phyloP scores from a whole-genome alignment of 768 basidiomycete species.

The Phaffia tasmanica region DNA sequence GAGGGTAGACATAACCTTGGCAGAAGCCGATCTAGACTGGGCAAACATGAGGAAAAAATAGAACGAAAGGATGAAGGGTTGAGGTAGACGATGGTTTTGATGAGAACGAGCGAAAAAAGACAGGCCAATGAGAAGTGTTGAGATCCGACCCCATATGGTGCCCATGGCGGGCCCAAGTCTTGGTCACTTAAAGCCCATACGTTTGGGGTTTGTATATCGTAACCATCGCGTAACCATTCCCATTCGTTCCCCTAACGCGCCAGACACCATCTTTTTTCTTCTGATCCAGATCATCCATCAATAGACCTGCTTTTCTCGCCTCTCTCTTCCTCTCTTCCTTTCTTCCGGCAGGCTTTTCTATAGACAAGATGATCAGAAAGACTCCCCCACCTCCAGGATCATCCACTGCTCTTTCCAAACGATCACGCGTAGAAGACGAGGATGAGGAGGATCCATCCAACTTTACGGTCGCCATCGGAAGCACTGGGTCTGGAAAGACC shows the following conservation, averaged over 20 bases:
- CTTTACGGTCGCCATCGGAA: constrained; percentile 37
- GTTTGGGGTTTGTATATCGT: too few species aligned
- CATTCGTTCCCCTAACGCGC: background rate
- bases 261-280: background rate
- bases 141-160: background rate
- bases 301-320: too few species aligned
- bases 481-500: constrained; percentile 30
- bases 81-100: background rate
- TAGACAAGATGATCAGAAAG: constrained; percentile 21
- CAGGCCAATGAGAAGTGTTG: background rate
- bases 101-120: background rate
- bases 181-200: too few species aligned
- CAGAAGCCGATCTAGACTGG: background rate
- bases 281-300: background rate
- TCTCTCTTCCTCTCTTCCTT: background rate
- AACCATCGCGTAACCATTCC: too few species aligned
- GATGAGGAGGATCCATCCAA: constrained; percentile 33
- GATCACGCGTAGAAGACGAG: constrained; percentile 28
- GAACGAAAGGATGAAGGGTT: background rate
- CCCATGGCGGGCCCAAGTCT: too few species aligned
- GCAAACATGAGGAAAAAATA: constrained; percentile 9
- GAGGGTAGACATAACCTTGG: background rate
- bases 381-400: constrained; percentile 11
- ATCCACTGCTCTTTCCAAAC: constrained; percentile 27
- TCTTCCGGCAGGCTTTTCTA: background rate